Percentiles rank a stretch among this genome's conserved stretches.
Conservation (phyloP, 148 eudicot genomes). For the Chenopodium berlandieri region DNA sequence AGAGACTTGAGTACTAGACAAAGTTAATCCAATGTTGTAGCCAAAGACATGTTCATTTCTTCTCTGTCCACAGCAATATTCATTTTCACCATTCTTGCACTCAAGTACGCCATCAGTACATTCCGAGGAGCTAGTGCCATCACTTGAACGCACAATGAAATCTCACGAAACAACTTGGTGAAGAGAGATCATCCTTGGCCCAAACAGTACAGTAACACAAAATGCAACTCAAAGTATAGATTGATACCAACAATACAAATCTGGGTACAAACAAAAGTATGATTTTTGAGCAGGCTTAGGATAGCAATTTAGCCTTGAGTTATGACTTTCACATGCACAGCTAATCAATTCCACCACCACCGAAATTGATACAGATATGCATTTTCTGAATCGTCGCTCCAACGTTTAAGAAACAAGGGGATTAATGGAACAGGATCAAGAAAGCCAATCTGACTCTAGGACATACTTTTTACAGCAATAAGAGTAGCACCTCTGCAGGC, state of each 20-base stretch:
- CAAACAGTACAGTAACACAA: conserved; percentile 96
- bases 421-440: not conserved
- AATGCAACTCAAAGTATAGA: conserved; percentile 47
- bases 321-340: conserved; percentile 83
- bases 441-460: not conserved
- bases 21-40: conserved; percentile 77
- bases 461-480: not conserved
- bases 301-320: conserved; percentile 95
- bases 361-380: not conserved
- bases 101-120: conserved; percentile 71
- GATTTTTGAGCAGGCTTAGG: conserved; percentile 94
- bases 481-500: not conserved
- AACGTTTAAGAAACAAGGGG: not conserved
- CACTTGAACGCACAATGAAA: conserved; percentile 82
- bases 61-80: conserved; percentile 67
- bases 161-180: conserved; percentile 86
- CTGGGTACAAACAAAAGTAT: conserved; percentile 71
- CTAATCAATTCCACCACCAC: conserved; percentile 49
- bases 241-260: not conserved
- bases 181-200: conserved; percentile 98
- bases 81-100: conserved; percentile 59
- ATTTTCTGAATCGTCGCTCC: not conserved
- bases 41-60: conserved; percentile 95
- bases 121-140: conserved; percentile 71
- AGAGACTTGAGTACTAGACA: conserved; percentile 28